phyloP scores from a whole-genome alignment of 768 basidiomycete species.

The Tremella mesenterica region DNA sequence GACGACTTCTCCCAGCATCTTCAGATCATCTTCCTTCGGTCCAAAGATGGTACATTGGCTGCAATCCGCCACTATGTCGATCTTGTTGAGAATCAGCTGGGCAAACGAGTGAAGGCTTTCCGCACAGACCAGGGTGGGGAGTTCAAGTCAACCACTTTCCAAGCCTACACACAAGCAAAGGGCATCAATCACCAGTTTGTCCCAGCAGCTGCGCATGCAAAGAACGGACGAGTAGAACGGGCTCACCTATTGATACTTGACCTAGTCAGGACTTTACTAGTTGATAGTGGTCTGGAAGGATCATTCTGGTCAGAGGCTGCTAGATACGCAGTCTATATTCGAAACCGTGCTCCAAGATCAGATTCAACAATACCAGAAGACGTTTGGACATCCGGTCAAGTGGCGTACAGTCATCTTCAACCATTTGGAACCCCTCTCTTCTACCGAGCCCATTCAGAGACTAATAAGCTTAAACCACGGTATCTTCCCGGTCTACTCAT shows the following conservation, averaged over 20 bases:
- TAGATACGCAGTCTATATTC: not conserved
- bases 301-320: slow-evolving; percentile 5
- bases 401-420: too few relatives aligned
- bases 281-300: too few relatives aligned
- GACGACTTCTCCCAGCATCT: not conserved
- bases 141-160: not conserved
- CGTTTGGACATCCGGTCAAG: not conserved
- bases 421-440: not conserved
- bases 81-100: not conserved
- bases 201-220: too few relatives aligned
- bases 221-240: slow-evolving; percentile 8
- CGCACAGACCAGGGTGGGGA: slow-evolving; percentile 5
- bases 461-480: not conserved
- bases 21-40: too few relatives aligned
- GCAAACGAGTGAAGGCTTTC: not conserved
- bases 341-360: not conserved
- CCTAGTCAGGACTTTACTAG: not conserved
- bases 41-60: not conserved
- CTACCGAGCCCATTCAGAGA: not conserved
- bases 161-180: not conserved
- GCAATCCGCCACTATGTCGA: not conserved
- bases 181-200: slow-evolving; percentile 5
- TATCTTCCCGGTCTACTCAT: not conserved
- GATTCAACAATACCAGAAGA: slow-evolving; percentile 2
- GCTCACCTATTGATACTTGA: slow-evolving; percentile 4